Evolutionary conservation across 2,329 filamentous ascomycete species (phyloP), one percentile per base, ranked within the genome.

Genomic region (Chaetothyriales sp.): DNA sequence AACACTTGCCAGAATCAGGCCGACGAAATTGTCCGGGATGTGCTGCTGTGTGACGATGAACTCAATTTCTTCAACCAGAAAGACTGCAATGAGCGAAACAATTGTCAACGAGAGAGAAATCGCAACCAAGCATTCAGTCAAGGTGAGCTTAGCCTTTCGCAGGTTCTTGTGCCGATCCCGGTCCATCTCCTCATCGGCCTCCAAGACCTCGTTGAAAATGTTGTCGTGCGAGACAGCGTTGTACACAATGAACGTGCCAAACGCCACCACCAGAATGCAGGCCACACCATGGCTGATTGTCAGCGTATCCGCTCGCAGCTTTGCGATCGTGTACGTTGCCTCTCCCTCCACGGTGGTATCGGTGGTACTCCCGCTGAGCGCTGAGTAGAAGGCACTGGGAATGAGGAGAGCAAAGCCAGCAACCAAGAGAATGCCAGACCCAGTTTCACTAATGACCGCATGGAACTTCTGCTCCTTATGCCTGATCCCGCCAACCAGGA

Each of bases 201-300:
- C 78, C 58, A 89, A 82, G 50, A 89, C 77, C 51, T 81, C 81
- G 59, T 86, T 80, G 70, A 86, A 89, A 51, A 90, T 81, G 54
- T 81, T 77, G 63, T 90, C 83, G 65, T 90, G 85, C 1, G 83
- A 85, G 48, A 77, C 77, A n/a, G 82, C 77, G 62, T 90, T 86
- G 69, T 87, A 92, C 61, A 75, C 80, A 46, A 87, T 67, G 54
- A 76, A 86, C 63, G 83, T 73, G 15, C 73, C 60, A 61, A 87
- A 90, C 22, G 84, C 77, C 7, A 85, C 65, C 2, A 90, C 71
- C 4, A 89, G 76, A 43, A 89, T 77, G 47, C 89, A 71, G 1
- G 86, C 76, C 1, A 85, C 81, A 50, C 81, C 77, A 48, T 83
- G 81, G 25, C 84, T 88, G 58, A 90, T 83, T 52, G 76, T 74